Percentiles rank a stretch among this genome's conserved stretches.
Evolutionary conservation across 805 yeast species (phyloP).

Genomic region (Saturnispora dispora): DNA sequence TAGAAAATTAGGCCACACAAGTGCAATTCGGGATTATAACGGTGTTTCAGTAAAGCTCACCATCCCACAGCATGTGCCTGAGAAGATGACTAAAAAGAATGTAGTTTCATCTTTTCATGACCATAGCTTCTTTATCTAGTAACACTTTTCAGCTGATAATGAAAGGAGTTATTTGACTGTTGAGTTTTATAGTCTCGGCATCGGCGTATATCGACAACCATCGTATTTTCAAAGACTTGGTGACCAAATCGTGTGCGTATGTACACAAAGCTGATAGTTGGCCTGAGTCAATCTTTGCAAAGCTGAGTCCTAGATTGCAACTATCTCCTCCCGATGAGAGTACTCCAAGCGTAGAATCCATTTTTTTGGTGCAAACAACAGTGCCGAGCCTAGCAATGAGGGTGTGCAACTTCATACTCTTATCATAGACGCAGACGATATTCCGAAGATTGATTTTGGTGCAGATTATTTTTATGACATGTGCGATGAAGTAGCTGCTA

Average conservation of each 20-base stretch:
- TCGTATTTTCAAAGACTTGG: background rate
- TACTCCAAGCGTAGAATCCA: background rate
- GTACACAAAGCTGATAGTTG: background rate
- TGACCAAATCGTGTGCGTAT: background rate
- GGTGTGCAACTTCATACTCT: background rate
- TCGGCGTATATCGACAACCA: background rate
- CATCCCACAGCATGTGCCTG: background rate
- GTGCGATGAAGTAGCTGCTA: background rate
- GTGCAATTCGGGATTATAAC: too few relatives aligned
- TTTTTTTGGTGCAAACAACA: background rate
- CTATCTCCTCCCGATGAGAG: background rate
- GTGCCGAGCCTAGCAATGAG: background rate
- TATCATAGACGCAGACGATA: background rate
- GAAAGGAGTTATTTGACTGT: background rate
- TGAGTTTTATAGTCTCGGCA: background rate
- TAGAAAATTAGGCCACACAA: too few relatives aligned
- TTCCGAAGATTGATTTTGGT: background rate
- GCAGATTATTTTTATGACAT: background rate
- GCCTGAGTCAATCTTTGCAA: background rate
- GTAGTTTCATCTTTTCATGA: background rate
- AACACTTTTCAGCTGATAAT: background rate
- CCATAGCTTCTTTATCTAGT: background rate
- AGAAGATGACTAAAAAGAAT: background rate
- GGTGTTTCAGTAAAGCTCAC: too few relatives aligned
- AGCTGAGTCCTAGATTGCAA: background rate